Base-by-base conservation (phyloP, 1,284 basidiomycete genomes). In the Phlebopus sp. region DNA sequence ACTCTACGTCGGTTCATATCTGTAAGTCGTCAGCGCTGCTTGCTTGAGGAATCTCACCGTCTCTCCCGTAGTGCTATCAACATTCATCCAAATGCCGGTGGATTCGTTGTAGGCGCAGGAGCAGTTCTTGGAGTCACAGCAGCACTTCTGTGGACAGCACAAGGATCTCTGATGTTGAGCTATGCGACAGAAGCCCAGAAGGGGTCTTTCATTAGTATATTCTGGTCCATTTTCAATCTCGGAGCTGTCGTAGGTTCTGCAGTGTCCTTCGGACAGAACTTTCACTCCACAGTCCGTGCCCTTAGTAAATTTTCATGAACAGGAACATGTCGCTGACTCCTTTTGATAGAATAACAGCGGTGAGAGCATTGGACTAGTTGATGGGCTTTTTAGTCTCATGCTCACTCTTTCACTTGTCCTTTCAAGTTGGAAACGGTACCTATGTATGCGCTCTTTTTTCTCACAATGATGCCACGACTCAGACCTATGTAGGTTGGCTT, bases 161-260 rank as follows among this genome's bases (percentile, higher is more conserved):
- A 85, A 57, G 82, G 82, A 4, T 75, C 78, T 2, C 64, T 84
- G 50, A 84, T 84, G 77, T 69, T 85, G 40, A 72, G 78, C 2
- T 85, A 84, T 58, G 77, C 81, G 0, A 79, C 72, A 50, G 75
- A 77, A 56, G 55, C 70, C 50, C 70, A 80, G 56, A 86, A 86
- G 63, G 82, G 84, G 2, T 61, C 67, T 30, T 78, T 71, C 57
- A 82, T 86, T 55, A 74, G 73, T 37, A 71, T 84, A 44, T 82
- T 86, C 63, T 88, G 85, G 85, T 68, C 73, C 40, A 77, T 84
- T 55, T 84, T 85, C 68, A 84, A 84, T 54, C 63, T 81, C 9
- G 80, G 83, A 11, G 80, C 77, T 13, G 81, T 83, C 5, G 75
- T 84, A 19, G 84, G 84, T 4, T 72, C 77, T 1, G 71, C 78